phyloP scores from a whole-genome alignment of 2,329 filamentous ascomycete species.

The Hirsutella minnesotensis region DNA sequence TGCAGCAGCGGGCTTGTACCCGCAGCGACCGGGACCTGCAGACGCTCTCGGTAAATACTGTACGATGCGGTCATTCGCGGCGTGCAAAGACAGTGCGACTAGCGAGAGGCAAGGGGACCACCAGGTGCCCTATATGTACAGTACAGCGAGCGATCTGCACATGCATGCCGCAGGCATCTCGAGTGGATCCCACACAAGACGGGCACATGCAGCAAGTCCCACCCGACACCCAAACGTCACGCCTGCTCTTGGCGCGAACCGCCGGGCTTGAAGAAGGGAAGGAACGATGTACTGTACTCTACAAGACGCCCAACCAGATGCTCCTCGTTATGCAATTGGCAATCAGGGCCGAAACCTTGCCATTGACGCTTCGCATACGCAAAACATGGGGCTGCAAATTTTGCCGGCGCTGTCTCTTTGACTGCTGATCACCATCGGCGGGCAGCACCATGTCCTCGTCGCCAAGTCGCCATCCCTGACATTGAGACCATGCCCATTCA shows the following conservation, averaged over 20 bases:
- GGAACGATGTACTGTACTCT: not conserved
- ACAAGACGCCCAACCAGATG: not conserved
- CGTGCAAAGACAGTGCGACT: not conserved
- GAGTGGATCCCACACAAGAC: not conserved
- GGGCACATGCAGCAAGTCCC: not conserved
- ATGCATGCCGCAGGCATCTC: not conserved
- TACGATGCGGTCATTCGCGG: not conserved
- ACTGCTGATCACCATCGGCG: no score
- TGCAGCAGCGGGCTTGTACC: not conserved
- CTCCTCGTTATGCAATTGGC: not conserved
- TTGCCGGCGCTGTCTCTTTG: no score
- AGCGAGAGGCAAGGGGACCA: no score
- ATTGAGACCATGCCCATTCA: no score
- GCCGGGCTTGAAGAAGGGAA: not conserved
- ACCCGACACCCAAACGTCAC: constrained; percentile 5
- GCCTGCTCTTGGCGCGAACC: not conserved
- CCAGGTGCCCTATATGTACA: no score
- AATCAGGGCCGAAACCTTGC: no score
- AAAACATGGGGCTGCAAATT: no score
- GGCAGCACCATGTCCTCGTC: no score
- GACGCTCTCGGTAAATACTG: not conserved
- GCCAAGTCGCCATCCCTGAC: no score
- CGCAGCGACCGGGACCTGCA: not conserved
- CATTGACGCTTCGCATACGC: no score
- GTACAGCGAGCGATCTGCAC: not conserved